A percentile compares a stretch with the other conserved stretches of the same genome.
Evolutionary conservation across 768 basidiomycete species (phyloP).

Genomic region (Harrya chromipes): DNA sequence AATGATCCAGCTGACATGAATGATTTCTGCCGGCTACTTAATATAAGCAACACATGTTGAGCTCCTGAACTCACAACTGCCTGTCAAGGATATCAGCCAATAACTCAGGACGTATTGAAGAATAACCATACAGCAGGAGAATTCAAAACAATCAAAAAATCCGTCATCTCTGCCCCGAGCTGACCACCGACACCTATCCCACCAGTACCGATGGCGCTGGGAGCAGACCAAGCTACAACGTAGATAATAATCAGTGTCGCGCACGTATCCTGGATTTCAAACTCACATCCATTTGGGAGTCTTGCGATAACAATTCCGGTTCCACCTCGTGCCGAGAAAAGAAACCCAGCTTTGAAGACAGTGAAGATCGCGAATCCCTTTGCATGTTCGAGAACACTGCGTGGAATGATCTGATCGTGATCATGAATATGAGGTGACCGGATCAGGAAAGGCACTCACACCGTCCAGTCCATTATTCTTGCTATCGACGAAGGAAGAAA

Average conservation of each 20-base stretch:
- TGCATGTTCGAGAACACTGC: slow-evolving; percentile 52
- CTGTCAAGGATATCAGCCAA: slow-evolving; percentile 31
- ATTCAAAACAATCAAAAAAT: slow-evolving; percentile 88
- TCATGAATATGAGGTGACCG: not conserved
- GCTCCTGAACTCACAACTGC: slow-evolving; percentile 52
- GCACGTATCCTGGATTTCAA: not conserved
- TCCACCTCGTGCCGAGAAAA: slow-evolving; percentile 75
- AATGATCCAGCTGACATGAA: slow-evolving; percentile 96
- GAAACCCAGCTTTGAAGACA: slow-evolving; percentile 68
- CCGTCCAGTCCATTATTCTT: slow-evolving; percentile 85
- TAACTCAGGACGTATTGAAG: slow-evolving; percentile 1
- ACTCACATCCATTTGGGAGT: slow-evolving; percentile 76
- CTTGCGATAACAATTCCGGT: slow-evolving; percentile 87
- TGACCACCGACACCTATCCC: slow-evolving; percentile 88
- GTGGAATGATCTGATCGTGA: slow-evolving; percentile 48
- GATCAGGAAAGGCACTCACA: slow-evolving; percentile 32
- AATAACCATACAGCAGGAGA: slow-evolving; percentile 58
- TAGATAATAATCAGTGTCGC: slow-evolving; percentile 21
- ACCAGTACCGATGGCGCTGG: slow-evolving; percentile 91
- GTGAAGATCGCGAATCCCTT: slow-evolving; percentile 89
- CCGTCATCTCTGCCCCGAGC: slow-evolving; percentile 83
- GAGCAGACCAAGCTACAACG: slow-evolving; percentile 90
- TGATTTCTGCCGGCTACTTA: slow-evolving; percentile 47
- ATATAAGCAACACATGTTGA: not conserved
- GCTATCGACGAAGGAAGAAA: slow-evolving; percentile 80